Conservation (phyloP, 2,329 filamentous ascomycete species). For the Venturia pyrina region DNA sequence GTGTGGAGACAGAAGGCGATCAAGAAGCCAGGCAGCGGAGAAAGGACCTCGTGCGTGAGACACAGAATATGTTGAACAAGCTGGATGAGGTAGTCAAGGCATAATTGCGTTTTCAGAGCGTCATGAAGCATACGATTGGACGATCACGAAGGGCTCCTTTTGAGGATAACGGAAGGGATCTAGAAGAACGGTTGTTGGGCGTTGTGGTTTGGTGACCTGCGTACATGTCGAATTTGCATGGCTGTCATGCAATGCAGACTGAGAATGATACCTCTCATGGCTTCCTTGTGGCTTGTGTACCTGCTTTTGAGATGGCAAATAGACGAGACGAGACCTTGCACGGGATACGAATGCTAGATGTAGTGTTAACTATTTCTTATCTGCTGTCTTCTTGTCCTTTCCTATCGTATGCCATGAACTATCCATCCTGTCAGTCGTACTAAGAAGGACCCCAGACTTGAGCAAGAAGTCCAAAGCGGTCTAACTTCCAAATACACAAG, state of each 20-base stretch:
- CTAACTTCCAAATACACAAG: too few relatives aligned
- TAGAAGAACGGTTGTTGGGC: not conserved
- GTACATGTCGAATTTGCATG: not conserved
- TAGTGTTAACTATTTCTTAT: too few relatives aligned
- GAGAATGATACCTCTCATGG: not conserved
- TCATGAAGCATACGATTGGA: not conserved
- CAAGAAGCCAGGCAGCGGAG: slow-evolving; percentile 36
- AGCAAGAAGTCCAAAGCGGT: too few relatives aligned
- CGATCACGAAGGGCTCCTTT: not conserved
- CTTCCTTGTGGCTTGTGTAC: not conserved
- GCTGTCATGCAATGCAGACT: not conserved
- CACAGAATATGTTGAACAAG: slow-evolving; percentile 55
- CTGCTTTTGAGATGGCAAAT: not conserved
- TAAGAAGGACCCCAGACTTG: too few relatives aligned
- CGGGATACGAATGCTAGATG: too few relatives aligned
- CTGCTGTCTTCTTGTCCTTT: too few relatives aligned
- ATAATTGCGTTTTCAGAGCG: not conserved
- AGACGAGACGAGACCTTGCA: not conserved
- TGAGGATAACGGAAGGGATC: not conserved
- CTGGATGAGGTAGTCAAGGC: slow-evolving; percentile 42
- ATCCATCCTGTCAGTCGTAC: too few relatives aligned
- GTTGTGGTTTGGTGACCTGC: not conserved
- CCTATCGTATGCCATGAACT: too few relatives aligned
- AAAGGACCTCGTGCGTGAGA: slow-evolving; percentile 63
- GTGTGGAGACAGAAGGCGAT: slow-evolving; percentile 58